Evolutionary conservation across 106 monocot genomes (phyloP).

Genomic region (Dactylorhiza incarnata): DNA sequence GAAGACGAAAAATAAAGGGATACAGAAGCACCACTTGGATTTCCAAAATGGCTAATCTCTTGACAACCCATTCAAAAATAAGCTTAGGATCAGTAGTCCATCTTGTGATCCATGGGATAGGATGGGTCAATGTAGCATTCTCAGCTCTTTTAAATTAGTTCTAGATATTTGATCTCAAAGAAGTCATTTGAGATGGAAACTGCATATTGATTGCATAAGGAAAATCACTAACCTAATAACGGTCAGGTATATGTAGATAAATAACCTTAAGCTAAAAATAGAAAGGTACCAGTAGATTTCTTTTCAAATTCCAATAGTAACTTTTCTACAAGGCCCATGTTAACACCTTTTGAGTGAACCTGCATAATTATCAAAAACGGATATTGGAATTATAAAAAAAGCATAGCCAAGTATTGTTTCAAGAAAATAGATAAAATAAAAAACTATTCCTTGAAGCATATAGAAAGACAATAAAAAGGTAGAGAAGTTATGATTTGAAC

Average conservation of each 20-base stretch:
- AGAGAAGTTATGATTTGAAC: not conserved
- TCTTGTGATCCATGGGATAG: too few relatives aligned
- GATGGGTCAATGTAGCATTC: too few relatives aligned
- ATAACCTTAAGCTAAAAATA: not conserved
- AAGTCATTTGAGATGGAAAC: not conserved
- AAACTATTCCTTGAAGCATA: not conserved
- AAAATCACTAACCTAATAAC: not conserved
- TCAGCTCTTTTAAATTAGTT: not conserved
- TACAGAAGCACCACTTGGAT: too few relatives aligned
- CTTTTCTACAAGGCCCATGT: conserved; percentile 51
- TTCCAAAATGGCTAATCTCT: too few relatives aligned
- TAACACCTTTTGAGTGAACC: conserved; percentile 87
- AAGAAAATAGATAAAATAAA: not conserved
- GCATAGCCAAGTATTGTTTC: not conserved
- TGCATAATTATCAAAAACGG: conserved; percentile 20
- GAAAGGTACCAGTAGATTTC: conserved; percentile 30
- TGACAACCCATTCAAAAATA: too few relatives aligned
- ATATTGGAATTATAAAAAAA: not conserved
- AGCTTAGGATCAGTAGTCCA: too few relatives aligned
- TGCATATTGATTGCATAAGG: not conserved
- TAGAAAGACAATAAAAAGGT: not conserved
- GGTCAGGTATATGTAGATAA: not conserved
- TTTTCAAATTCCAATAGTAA: conserved; percentile 36
- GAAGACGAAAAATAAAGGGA: too few relatives aligned
- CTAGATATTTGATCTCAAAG: not conserved